Evolutionary conservation across 2,329 filamentous ascomycete species (phyloP).

Genomic region (Phialocephala subalpina): DNA sequence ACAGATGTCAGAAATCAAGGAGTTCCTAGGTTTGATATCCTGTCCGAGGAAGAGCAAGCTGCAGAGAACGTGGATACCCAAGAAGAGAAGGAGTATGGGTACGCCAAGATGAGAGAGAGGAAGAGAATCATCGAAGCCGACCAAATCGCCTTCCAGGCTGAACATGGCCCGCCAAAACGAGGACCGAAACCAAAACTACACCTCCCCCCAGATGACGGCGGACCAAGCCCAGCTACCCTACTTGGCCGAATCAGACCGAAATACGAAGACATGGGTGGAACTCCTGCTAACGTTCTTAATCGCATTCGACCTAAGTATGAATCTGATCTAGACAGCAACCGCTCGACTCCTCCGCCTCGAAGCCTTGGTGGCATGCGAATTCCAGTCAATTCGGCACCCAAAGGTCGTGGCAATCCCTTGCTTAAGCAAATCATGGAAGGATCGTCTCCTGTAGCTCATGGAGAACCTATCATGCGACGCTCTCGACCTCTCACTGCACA

Average conservation of each 20-base stretch:
- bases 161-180: slow-evolving; percentile 61
- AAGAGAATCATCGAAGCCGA: slow-evolving; percentile 80
- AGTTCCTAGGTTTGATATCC: slow-evolving; percentile 70
- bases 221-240: slow-evolving; percentile 51
- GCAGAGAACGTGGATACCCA: slow-evolving; percentile 78
- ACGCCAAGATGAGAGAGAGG: slow-evolving; percentile 76
- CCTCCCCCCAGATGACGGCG: slow-evolving; percentile 52
- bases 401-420: slow-evolving; percentile 49
- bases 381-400: slow-evolving; percentile 37
- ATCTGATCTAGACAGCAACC: slow-evolving; percentile 60
- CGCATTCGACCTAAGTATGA: slow-evolving; percentile 70
- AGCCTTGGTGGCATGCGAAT: slow-evolving; percentile 43
- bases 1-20: slow-evolving; percentile 72
- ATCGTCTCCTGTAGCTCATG: slow-evolving; percentile 67
- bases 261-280: slow-evolving; percentile 51
- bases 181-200: slow-evolving; percentile 49
- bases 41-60: slow-evolving; percentile 71
- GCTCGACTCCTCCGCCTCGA: slow-evolving; percentile 59
- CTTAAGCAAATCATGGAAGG: slow-evolving; percentile 68
- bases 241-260: slow-evolving; percentile 71
- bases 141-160: slow-evolving; percentile 55
- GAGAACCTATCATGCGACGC: slow-evolving; percentile 57
- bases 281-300: slow-evolving; percentile 61
- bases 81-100: slow-evolving; percentile 75
- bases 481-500: slow-evolving; percentile 81